Conservation (phyloP, 306 rosid species). For the Lithocarpus polystachyus region DNA sequence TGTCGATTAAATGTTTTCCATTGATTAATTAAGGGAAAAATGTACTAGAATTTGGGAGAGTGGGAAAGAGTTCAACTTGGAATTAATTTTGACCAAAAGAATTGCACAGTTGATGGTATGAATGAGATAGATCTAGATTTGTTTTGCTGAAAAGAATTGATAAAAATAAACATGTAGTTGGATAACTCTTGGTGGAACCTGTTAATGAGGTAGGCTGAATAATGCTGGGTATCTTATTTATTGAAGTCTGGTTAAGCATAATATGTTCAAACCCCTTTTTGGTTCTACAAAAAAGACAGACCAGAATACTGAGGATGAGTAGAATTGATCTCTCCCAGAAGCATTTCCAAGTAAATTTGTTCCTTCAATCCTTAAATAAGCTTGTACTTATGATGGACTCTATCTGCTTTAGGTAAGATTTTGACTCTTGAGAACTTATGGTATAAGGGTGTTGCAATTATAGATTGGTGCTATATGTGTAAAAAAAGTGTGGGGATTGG, state of each 20-base stretch:
- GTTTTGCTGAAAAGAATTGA: neutral
- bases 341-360: neutral
- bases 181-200: neutral
- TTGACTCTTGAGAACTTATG: no score
- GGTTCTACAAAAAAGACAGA: neutral
- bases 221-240: neutral
- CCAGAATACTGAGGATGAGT: neutral
- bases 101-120: neutral
- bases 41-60: neutral
- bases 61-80: neutral
- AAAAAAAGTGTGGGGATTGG: no score
- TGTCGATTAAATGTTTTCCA: neutral
- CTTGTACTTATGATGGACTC: no score
- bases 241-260: neutral
- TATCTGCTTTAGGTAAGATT: no score
- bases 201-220: neutral
- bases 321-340: neutral
- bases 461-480: no score
- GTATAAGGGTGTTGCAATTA: no score
- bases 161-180: neutral
- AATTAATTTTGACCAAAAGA: neutral
- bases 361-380: neutral
- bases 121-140: neutral
- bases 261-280: neutral
- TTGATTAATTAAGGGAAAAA: neutral